Conservation (phyloP, 345 rosid genomes). For the Eucalyptus cloeziana region DNA sequence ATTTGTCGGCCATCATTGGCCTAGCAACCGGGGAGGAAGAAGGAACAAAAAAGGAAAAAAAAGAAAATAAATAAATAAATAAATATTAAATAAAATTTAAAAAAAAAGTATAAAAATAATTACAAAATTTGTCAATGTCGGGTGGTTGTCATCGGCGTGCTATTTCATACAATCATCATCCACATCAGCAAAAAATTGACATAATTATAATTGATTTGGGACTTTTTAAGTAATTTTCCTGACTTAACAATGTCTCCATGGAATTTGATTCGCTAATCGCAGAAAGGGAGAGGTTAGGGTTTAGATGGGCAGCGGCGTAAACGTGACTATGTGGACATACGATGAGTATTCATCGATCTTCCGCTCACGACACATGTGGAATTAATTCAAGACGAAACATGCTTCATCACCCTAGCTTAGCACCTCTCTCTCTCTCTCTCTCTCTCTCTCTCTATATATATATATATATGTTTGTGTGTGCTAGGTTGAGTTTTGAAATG, state of each 20-base stretch:
- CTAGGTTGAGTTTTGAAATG: too few relatives aligned
- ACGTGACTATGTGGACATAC: not conserved
- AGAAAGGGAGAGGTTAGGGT: not conserved
- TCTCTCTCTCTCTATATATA: too few relatives aligned
- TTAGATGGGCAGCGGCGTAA: not conserved
- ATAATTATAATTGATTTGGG: too few relatives aligned
- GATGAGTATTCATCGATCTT: not conserved
- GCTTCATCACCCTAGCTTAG: not conserved
- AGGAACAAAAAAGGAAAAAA: too few relatives aligned
- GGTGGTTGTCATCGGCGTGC: rapidly evolving
- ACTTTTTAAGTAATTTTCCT: not conserved
- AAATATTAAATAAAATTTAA: too few relatives aligned
- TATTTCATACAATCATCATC: rapidly evolving
- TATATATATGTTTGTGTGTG: too few relatives aligned
- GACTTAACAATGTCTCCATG: not conserved
- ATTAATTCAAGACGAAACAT: not conserved
- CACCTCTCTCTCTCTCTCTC: not conserved
- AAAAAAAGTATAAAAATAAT: too few relatives aligned
- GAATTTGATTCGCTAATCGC: not conserved
- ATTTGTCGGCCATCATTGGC: rapidly evolving
- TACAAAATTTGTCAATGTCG: rapidly evolving
- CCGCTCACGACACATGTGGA: rapidly evolving
- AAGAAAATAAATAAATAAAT: rapidly evolving
- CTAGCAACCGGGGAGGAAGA: rapidly evolving
- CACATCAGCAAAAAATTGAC: rapidly evolving